phyloP scores from a whole-genome alignment of 2,329 filamentous ascomycete species.

The Fusarium agapanthi region DNA sequence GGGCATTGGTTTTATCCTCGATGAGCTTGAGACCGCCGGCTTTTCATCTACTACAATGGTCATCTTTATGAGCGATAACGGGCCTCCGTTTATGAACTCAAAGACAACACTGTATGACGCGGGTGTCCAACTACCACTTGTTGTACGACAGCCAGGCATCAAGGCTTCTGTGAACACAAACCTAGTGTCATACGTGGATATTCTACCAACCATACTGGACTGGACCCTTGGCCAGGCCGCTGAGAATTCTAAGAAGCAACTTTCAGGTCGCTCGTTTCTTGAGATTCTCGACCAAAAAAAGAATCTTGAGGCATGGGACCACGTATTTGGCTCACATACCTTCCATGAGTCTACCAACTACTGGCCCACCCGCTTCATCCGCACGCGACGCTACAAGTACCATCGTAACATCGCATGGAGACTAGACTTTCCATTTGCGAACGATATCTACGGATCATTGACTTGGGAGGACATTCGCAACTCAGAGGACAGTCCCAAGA shows the following conservation, averaged over 20 bases:
- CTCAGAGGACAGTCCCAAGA: slow-evolving; percentile 13
- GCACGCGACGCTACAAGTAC: slow-evolving; percentile 53
- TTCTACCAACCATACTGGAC: slow-evolving; percentile 56
- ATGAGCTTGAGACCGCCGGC: slow-evolving; percentile 45
- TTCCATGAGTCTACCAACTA: slow-evolving; percentile 63
- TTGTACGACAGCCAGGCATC: slow-evolving; percentile 49
- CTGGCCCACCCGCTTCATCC: slow-evolving; percentile 58
- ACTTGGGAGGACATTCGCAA: slow-evolving; percentile 57
- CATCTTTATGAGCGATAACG: slow-evolving; percentile 59
- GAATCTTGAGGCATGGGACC: slow-evolving; percentile 35
- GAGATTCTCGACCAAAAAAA: accelerated
- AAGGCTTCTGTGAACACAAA: slow-evolving; percentile 50
- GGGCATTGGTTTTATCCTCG: slow-evolving; percentile 52
- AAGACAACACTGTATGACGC: slow-evolving; percentile 61
- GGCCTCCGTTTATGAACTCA: slow-evolving; percentile 59
- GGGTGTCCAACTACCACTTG: slow-evolving; percentile 54
- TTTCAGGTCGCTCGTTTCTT: background rate
- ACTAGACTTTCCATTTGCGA: slow-evolving; percentile 59
- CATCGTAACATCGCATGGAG: slow-evolving; percentile 60
- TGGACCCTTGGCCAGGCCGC: slow-evolving; percentile 39
- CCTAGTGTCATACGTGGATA: slow-evolving; percentile 56
- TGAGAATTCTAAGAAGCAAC: background rate
- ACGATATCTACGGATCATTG: slow-evolving; percentile 55
- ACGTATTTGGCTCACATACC: slow-evolving; percentile 60
- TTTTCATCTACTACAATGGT: slow-evolving; percentile 52